A percentile compares a stretch with the other conserved stretches of the same genome.
phyloP scores from a whole-genome alignment of 495 filamentous ascomycete genomes.

The Lindgomyces ingoldianus region DNA sequence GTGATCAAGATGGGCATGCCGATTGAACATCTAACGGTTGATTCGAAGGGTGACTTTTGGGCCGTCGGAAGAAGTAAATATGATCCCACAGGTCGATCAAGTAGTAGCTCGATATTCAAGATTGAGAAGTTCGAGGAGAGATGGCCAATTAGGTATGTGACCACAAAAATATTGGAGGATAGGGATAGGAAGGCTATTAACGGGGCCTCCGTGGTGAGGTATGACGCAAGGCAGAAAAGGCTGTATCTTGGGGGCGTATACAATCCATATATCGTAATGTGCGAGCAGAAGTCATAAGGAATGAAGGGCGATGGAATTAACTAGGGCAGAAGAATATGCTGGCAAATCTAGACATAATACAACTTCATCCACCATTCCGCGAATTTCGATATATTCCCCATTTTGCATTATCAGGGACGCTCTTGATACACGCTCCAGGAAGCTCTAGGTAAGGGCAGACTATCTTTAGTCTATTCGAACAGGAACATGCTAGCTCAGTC shows the following conservation, averaged over 20 bases:
- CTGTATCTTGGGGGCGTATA: neutral
- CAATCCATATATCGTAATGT: neutral
- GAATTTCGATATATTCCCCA: too few relatives aligned
- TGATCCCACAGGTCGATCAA: neutral
- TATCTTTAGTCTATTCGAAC: too few relatives aligned
- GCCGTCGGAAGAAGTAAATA: constrained; percentile 10
- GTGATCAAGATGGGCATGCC: constrained; percentile 10
- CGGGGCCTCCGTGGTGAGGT: neutral
- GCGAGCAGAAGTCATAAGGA: neutral
- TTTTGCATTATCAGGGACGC: too few relatives aligned
- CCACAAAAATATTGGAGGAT: constrained; percentile 9
- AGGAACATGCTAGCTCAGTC: too few relatives aligned
- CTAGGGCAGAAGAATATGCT: too few relatives aligned
- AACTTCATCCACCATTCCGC: too few relatives aligned
- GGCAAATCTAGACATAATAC: too few relatives aligned
- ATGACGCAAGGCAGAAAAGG: neutral
- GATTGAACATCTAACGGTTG: neutral
- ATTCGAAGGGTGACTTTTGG: constrained; percentile 3
- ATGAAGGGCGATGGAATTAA: too few relatives aligned
- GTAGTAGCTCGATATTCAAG: neutral
- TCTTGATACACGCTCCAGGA: too few relatives aligned
- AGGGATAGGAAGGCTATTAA: neutral
- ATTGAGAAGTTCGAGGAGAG: neutral
- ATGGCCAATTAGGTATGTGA: neutral
- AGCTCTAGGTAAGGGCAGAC: too few relatives aligned